These are phyloP conservation scores for Sarocladium brachiariae DNA, from an alignment of 2,329 filamentous ascomycete species.

Conservation along the genomic window DNA sequence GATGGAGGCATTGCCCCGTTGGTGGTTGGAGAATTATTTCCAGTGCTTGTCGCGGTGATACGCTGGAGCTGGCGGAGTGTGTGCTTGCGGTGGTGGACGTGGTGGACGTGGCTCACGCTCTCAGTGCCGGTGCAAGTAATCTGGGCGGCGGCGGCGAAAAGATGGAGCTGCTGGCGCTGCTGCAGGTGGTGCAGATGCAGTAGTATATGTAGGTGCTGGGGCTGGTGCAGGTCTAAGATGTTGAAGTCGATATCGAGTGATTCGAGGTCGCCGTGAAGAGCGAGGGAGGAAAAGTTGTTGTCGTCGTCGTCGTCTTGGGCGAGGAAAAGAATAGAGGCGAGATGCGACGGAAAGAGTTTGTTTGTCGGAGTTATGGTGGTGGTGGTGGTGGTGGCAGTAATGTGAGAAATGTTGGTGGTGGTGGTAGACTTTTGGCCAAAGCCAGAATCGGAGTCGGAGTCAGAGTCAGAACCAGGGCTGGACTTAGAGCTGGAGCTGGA, in stretches of 20 bases:
- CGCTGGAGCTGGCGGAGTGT: constrained; percentile 1
- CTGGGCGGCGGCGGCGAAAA: not conserved
- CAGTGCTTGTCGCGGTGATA: not conserved
- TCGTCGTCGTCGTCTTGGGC: constrained; percentile 7
- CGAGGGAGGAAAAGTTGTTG: constrained; percentile 6
- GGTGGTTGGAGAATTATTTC: not conserved
- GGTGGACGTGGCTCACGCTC: too few species aligned
- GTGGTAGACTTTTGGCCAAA: not conserved
- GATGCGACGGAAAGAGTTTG: constrained; percentile 4
- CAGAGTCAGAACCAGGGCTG: not conserved
- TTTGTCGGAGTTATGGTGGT: not conserved
- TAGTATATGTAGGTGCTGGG: not conserved
- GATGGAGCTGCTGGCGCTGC: constrained; percentile 1
- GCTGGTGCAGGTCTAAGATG: not conserved
- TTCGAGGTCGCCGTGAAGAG: constrained; percentile 1
- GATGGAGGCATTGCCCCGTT: constrained; percentile 8
- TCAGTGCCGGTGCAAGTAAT: not conserved
- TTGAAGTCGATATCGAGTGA: not conserved
- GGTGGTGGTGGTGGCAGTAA: not conserved
- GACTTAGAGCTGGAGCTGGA: not conserved
- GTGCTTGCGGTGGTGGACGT: not conserved
- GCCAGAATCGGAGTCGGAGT: not conserved
- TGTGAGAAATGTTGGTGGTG: constrained; percentile 3
- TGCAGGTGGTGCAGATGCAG: constrained; percentile 3
- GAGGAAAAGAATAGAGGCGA: constrained; percentile 2